phyloP scores from a whole-genome alignment of 1,284 basidiomycete genomes.

The Gomphus sp. region DNA sequence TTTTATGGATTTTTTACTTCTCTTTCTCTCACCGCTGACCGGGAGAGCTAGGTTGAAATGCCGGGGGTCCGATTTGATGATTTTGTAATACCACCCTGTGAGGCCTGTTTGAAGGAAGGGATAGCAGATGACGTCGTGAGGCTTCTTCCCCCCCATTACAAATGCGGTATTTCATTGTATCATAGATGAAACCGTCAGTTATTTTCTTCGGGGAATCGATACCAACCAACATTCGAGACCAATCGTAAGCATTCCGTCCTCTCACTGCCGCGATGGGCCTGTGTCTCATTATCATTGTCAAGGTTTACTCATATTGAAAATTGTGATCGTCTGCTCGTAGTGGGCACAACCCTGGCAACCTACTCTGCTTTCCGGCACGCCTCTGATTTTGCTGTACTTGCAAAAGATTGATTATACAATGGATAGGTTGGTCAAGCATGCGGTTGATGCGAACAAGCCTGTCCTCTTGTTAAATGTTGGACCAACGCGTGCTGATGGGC shows the following conservation, averaged over 20 bases:
- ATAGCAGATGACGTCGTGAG: conserved; percentile 46
- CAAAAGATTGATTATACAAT: not conserved
- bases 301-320: conserved; percentile 56
- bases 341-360: conserved; percentile 87
- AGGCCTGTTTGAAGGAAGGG: conserved; percentile 47
- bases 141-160: not conserved
- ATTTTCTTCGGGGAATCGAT: conserved; percentile 90
- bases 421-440: conserved; percentile 68
- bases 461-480: conserved; percentile 80
- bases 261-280: not conserved
- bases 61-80: conserved; percentile 67
- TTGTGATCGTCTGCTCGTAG: conserved; percentile 61
- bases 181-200: conserved; percentile 73
- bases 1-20: not conserved
- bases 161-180: not conserved
- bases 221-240: conserved; percentile 46
- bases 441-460: conserved; percentile 64
- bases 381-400: not conserved
- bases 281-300: not conserved
- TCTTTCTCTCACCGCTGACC: not conserved
- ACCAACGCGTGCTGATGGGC: conserved; percentile 69
- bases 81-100: conserved; percentile 75
- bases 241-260: conserved; percentile 40
- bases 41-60: conserved; percentile 55
- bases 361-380: conserved; percentile 79